Base-by-base conservation (phyloP, 306 rosid species). In the Macrotyloma uniflorum region DNA sequence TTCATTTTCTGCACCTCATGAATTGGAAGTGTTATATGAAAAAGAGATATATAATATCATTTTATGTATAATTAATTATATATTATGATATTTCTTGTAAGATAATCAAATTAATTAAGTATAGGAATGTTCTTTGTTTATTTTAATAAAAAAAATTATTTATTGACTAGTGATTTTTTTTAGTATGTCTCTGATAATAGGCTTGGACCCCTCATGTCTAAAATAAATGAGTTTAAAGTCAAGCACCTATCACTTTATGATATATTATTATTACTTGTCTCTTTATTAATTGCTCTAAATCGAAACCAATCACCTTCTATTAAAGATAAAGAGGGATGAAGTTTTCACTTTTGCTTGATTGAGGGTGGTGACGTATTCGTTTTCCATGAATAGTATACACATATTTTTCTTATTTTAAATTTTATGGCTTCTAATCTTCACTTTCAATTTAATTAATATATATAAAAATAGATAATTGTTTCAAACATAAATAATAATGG, bases 141-240 rank as follows among this genome's bases (percentile, higher is more conserved):
- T 42, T 40, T 36, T 11, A 4, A 40, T 40, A 6, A 1, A 40
- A 10, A 2, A 40, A 11, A 11, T 11, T 40, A 14, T 11, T 42
- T 66, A 35, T 55, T 69, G 15, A 75, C 78, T 40, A 24, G 68
- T 54, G 67, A 80, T 80, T 83, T 82, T 89, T 86, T 87, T 74
- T 76, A 81, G 80, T 78, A 76, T 78, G 80, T 89, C 78, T 85
- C 24, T 28, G 74, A 84, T 78, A 57, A 76, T 67, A 50, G 76
- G 55, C 23, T 63, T 47, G 50, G 71, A 81, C 28, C 84, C 66
- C 76, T 71, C 20, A 14, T 4, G 28, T 76, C 19, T 64, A 64
- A 72, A 35, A 45, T 4, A 69, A 55, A 43, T 12, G 11, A 79
- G 50, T 61, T 32, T 42, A 75, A 70, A 85, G 82, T 26, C 40